phyloP scores from a whole-genome alignment of 2,329 filamentous ascomycete genomes.

The Magnaporthales sp. region DNA sequence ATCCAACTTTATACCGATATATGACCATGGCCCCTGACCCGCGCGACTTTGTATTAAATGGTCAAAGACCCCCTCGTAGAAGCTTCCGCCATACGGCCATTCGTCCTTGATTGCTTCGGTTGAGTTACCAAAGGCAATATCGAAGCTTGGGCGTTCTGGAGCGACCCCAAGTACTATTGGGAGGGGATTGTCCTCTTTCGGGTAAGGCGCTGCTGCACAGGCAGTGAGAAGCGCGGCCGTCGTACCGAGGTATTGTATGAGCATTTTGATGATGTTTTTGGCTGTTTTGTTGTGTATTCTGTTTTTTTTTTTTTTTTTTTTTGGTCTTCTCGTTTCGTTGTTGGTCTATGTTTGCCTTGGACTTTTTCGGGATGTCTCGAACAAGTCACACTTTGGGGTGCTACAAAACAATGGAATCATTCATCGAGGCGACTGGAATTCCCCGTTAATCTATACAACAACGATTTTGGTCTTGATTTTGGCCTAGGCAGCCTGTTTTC shows the following conservation, averaged over 20 bases:
- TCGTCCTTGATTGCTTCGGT: neutral
- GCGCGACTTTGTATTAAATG: neutral
- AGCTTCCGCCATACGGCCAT: neutral
- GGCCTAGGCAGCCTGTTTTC: neutral
- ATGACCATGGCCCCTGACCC: neutral
- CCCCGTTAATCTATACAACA: neutral
- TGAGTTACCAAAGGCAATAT: neutral
- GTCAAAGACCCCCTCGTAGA: neutral
- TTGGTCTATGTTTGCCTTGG: neutral
- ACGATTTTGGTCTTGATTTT: neutral
- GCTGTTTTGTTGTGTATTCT: neutral
- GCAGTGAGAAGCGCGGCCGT: neutral
- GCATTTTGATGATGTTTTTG: neutral
- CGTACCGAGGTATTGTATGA: neutral
- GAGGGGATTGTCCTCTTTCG: neutral
- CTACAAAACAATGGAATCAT: neutral
- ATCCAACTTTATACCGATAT: neutral
- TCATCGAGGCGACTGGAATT: neutral
- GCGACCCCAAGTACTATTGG: neutral
- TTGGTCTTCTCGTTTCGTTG: neutral
- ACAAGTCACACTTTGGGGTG: neutral
- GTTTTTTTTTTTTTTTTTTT: neutral
- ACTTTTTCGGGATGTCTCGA: neutral
- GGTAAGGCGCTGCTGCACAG: neutral
- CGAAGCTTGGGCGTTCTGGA: neutral